Evolutionary conservation across 352 stramenopile species (phyloP), one percentile per base, ranked within the genome.

Genomic region (Phytophthora sp.): DNA sequence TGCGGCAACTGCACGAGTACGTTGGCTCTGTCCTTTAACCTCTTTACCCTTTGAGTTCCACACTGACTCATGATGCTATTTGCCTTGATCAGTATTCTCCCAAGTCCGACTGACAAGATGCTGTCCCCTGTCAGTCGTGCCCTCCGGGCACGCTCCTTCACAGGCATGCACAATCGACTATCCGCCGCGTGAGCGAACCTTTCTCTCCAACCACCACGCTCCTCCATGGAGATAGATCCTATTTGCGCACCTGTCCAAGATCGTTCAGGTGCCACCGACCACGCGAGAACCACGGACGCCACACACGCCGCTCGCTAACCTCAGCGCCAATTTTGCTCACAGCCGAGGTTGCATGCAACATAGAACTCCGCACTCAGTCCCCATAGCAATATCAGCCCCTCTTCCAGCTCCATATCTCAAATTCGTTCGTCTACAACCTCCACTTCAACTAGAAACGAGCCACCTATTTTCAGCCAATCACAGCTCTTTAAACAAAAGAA

Each of bases 71-170:
- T n/a, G n/a, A n/a, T n/a, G n/a, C n/a, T n/a, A n/a, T n/a, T n/a
- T n/a, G n/a, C n/a, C 11, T 2, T 59, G 18, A 44, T 52, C 54
- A 92, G 80, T 46, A 52, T 92, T 32, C 60, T 87, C 0, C 74
- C 63, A 10, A 92, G 82, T 34, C 82, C 82, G 1, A 92, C 82
- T 6, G 82, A 92, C 62, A 84, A 76, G 38, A 61, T 89, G 54
- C 23, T 90, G n/a, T 90, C 82, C 12, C 82, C 82, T 9, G 78
- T 88, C 4, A 87, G 74, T 1, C 69, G 68, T 23, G 80, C 80
- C 11, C 49, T 91, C 11, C 69, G 63, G 12, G 64, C 62, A 15
- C 52, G 52, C 42, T 62, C 58, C 1, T 52, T 54, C 24, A 64
- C 64, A 6, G 38, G 46, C 30, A 12, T 21, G 35, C 26, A 27